Percentiles rank a stretch among this genome's conserved stretches.
phyloP scores from a whole-genome alignment of 371 early-diverging fungal genomes.

The Rhizopus microsporus region DNA sequence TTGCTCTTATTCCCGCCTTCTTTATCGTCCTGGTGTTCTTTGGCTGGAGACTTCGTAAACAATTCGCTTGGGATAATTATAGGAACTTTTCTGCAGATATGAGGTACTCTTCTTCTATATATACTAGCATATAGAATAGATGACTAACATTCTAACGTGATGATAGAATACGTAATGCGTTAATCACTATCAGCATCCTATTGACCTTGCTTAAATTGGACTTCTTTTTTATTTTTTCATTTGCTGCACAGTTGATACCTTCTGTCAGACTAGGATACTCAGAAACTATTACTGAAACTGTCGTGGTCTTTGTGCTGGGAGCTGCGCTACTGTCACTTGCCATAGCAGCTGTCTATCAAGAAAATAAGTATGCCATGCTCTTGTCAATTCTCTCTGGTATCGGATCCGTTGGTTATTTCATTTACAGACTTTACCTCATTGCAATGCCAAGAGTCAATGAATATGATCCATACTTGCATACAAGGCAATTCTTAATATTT shows the following conservation, averaged over 20 bases:
- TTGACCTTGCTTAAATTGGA: conserved; percentile 51
- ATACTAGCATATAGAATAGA: too few relatives aligned
- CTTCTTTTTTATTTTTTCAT: conserved; percentile 52
- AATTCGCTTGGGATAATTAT: conserved; percentile 59
- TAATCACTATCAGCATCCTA: conserved; percentile 39
- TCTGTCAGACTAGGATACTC: conserved; percentile 42
- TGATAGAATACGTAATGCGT: conserved; percentile 42
- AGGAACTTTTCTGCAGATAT: conserved; percentile 54
- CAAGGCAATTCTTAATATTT: conserved; percentile 48
- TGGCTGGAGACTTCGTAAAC: conserved; percentile 47
- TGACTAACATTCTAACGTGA: neutral
- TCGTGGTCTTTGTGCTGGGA: conserved; percentile 46
- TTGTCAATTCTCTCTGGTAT: conserved; percentile 25
- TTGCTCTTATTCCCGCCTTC: conserved; percentile 50
- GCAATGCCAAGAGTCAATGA: conserved; percentile 16
- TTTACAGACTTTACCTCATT: conserved; percentile 38
- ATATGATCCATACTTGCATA: conserved; percentile 47
- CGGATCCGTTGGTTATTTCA: conserved; percentile 32
- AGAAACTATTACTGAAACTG: conserved; percentile 37
- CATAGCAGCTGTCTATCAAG: conserved; percentile 39
- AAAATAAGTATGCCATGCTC: conserved; percentile 37
- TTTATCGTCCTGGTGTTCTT: conserved; percentile 42
- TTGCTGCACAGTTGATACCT: conserved; percentile 54
- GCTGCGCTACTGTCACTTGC: conserved; percentile 34
- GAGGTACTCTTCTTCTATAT: conserved; percentile 23